phyloP scores from a whole-genome alignment of 1,284 basidiomycete genomes.

The Leccinum insolens region DNA sequence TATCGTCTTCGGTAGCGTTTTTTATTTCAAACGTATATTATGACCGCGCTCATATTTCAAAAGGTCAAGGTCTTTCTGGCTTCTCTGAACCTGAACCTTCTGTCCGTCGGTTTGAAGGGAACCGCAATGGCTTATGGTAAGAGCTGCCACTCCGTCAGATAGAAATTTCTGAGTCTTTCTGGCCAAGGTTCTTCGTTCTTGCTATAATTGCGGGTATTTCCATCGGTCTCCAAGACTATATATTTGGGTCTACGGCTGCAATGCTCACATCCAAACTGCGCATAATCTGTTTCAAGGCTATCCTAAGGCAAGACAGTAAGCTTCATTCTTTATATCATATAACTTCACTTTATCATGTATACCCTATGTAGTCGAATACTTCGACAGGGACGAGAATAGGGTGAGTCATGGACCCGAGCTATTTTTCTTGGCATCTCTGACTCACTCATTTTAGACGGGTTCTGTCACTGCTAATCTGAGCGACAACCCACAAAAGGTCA shows the following conservation, averaged over 20 bases:
- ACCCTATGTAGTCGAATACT: slow-evolving; percentile 69
- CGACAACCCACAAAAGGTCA: slow-evolving; percentile 93
- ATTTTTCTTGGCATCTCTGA: slow-evolving; percentile 2
- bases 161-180: slow-evolving; percentile 6
- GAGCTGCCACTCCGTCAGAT: background rate
- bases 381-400: slow-evolving; percentile 83
- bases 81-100: slow-evolving; percentile 53
- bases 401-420: slow-evolving; percentile 40
- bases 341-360: background rate
- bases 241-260: slow-evolving; percentile 71
- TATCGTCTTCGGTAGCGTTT: slow-evolving; percentile 68
- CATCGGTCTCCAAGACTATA: slow-evolving; percentile 68
- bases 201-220: slow-evolving; percentile 67
- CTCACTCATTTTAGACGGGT: slow-evolving; percentile 60
- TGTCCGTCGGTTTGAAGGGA: slow-evolving; percentile 54
- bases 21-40: background rate
- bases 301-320: slow-evolving; percentile 83
- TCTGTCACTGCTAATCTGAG: slow-evolving; percentile 80
- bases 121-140: slow-evolving; percentile 72
- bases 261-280: slow-evolving; percentile 71
- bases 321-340: background rate
- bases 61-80: slow-evolving; percentile 62
- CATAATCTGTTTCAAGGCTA: slow-evolving; percentile 69
- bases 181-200: slow-evolving; percentile 79
- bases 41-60: slow-evolving; percentile 5